Base-by-base conservation (phyloP, 148 eudicot genomes). In the Dianthus caryophyllus region DNA sequence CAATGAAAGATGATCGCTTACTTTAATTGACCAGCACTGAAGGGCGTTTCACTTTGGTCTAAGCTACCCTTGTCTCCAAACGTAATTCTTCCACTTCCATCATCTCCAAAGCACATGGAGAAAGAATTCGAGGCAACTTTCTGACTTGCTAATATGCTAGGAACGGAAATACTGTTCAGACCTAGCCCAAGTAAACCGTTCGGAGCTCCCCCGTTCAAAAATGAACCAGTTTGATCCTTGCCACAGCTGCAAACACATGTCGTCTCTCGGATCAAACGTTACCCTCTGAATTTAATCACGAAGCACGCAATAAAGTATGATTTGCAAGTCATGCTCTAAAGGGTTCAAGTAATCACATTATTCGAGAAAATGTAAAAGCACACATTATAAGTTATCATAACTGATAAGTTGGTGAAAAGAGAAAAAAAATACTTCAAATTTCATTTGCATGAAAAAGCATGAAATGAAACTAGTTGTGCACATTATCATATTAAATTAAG, bases 171-270 rank as follows among this genome's bases (percentile, higher is more conserved):
- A 41, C 74, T 69, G 26, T 82, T 82, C 76, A 94, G 71, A 57
- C 99, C 99, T 2, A 94, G 93, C 63, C 99, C 99, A 73, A 94
- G 84, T 50, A 94, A 79, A 72, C 99, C 99, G 72, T 94, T 94
- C 4, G 91, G 89, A 73, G 96, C 99, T 33, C 87, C 99, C 56
- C 87, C 87, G 22, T 74, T 57, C 72, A 90, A 79, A 80, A 94
- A 90, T 38, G 84, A 78, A 71, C 99, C 99, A 33, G 99, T 94
- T 71, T 90, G 87, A 36, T 69, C 43, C 68, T 75, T 81, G 51
- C 98, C 98, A 73, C 98, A 94, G 31, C 98, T 94, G 85, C 76
- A 77, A 75, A 20, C 62, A 64, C 14, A 36, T 46, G 70, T 51
- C 39, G 70, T 55, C 51, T n/a, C 29, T 66, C 27, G 57, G 30